Conservation (phyloP, 352 stramenopile genomes). For the Globisporangium cylindrosporum region DNA sequence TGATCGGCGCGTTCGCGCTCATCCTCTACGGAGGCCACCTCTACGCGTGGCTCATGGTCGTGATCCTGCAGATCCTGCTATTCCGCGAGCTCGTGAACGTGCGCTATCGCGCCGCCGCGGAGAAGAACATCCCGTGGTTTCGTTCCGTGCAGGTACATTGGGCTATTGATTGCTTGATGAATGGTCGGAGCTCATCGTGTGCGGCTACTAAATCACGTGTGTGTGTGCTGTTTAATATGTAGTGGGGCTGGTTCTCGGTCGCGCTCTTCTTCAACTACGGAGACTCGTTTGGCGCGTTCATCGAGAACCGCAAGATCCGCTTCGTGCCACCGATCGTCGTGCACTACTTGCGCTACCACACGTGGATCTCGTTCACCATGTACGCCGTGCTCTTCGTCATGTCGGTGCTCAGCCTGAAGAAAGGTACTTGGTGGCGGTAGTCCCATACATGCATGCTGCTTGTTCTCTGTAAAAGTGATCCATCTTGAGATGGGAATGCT, state of each 20-base stretch:
- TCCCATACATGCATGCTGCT: slow-evolving; percentile 3
- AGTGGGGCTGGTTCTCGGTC: slow-evolving; percentile 96
- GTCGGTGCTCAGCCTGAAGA: slow-evolving; percentile 94
- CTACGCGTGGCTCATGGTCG: slow-evolving; percentile 82
- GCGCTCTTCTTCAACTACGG: slow-evolving; percentile 97
- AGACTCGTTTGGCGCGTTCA: slow-evolving; percentile 82
- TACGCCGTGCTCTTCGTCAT: slow-evolving; percentile 96
- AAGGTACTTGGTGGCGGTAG: slow-evolving; percentile 31
- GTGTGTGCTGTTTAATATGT: not conserved
- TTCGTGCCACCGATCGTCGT: slow-evolving; percentile 73
- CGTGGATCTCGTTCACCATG: slow-evolving; percentile 91
- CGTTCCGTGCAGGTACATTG: slow-evolving; percentile 85
- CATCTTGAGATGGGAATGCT: not conserved
- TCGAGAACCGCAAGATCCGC: slow-evolving; percentile 83
- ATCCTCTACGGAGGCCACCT: slow-evolving; percentile 82
- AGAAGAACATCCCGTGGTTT: slow-evolving; percentile 97
- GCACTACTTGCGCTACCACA: slow-evolving; percentile 90
- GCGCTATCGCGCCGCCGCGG: slow-evolving; percentile 91
- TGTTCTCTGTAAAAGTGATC: not conserved
- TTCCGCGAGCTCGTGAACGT: slow-evolving; percentile 99
- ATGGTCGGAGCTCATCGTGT: not conserved
- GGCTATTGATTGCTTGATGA: not conserved
- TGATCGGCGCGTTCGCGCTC: slow-evolving; percentile 69
- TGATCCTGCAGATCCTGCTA: slow-evolving; percentile 86
- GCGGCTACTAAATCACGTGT: not conserved